Base-by-base conservation (phyloP, 345 rosid genomes). In the Pistacia integerrima region DNA sequence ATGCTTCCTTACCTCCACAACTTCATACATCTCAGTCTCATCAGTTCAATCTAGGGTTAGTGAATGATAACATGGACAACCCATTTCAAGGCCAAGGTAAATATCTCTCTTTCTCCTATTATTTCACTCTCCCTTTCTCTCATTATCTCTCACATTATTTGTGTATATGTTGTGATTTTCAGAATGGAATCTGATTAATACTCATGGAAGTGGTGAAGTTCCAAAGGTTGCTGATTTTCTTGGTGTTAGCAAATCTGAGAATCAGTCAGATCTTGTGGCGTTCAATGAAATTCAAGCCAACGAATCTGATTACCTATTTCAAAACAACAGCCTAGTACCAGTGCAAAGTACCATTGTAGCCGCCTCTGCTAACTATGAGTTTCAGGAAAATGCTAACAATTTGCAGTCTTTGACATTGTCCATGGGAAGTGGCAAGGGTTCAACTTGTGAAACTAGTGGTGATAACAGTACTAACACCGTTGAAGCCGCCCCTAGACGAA, bases 181-280 rank as follows among this genome's bases (percentile, higher is more conserved):
- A 93, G 99, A 92, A 70, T 96, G 99, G 99, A 89, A 84, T 80
- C 67, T 92, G 87, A 84, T 89, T 30, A 91, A 89, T 74, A 69
- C 84, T 64, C 92, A 91, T 44, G 90, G 90, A 14, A 81, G 87
- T 70, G 86, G 82, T 63, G 97, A 90, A 36, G 90, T 89, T 46
- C 99, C 98, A n/a, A 94, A 94, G 85, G 89, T 96, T 35, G 98
- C 98, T 4, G 99, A 96, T 83, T 96, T 96, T 77, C 87, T 96
- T 51, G 99, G 99, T 18, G 98, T 94, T 68, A 84, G 87, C 86
- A 96, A 94, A 86, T 82, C 94, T 33, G 98, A 88, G 61, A 85
- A 85, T 60, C 94, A 84, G 66, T 83, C 91, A 56, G 93, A 88
- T 87, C 94, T 92, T 35, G 87, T 84, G 63, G 85, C 84, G n/a